Evolutionary conservation across 257 asterid species (phyloP).

Genomic region (Nicotiana undulata): DNA sequence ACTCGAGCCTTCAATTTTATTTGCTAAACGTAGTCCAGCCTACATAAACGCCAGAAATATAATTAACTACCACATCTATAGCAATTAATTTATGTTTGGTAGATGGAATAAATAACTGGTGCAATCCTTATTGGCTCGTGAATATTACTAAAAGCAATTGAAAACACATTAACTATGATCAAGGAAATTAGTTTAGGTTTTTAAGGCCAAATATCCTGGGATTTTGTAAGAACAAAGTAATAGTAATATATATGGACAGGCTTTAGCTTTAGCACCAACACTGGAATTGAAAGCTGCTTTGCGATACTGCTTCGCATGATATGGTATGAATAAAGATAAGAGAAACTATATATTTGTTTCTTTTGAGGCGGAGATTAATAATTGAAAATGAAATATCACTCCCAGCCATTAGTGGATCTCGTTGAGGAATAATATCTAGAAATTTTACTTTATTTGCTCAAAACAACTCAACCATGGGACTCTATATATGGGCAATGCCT

Average conservation of each 20-base stretch:
- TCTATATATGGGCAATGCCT: constrained; percentile 5
- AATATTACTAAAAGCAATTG: neutral
- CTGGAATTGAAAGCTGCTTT: constrained; percentile 1
- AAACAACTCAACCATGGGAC: constrained; percentile 4
- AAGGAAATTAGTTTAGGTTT: neutral
- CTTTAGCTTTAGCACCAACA: constrained; percentile 4
- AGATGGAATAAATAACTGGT: neutral
- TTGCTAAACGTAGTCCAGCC: constrained; percentile 1
- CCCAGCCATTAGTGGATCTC: neutral
- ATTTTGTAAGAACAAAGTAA: constrained; percentile 1
- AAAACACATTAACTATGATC: neutral
- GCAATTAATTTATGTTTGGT: constrained; percentile 4
- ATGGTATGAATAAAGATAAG: neutral
- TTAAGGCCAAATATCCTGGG: neutral
- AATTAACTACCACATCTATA: neutral
- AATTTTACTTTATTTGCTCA: constrained; percentile 5
- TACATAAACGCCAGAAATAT: neutral
- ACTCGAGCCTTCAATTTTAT: neutral
- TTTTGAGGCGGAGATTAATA: constrained; percentile 2
- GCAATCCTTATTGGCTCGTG: neutral
- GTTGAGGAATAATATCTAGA: neutral
- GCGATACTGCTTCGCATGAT: neutral
- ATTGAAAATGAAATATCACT: neutral
- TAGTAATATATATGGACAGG: neutral
- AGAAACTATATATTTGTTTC: neutral